phyloP scores from a whole-genome alignment of 306 rosid species.

The Vigna hirtella region DNA sequence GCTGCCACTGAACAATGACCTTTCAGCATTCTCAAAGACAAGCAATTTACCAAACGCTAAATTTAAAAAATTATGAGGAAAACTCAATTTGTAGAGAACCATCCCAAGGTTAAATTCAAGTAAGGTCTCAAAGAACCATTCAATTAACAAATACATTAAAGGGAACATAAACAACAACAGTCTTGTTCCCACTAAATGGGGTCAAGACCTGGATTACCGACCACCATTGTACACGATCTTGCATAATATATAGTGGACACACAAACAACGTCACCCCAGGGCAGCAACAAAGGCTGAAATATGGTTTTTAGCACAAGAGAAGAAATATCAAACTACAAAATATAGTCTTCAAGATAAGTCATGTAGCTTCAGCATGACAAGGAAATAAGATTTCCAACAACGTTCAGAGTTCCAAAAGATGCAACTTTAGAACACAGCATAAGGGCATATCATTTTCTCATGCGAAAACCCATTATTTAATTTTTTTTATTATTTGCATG shows the following conservation, averaged over 20 bases:
- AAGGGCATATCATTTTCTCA: background rate
- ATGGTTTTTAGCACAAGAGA: background rate
- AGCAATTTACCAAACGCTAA: background rate
- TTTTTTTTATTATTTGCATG: background rate
- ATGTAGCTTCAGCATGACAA: conserved; percentile 8
- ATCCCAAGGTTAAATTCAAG: background rate
- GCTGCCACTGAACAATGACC: background rate
- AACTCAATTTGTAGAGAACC: background rate
- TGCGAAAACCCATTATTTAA: conserved; percentile 9
- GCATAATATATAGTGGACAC: background rate
- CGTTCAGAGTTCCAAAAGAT: background rate
- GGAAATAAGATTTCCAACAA: background rate
- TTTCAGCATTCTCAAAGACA: background rate
- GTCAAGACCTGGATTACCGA: background rate
- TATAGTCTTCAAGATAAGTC: background rate
- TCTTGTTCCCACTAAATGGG: background rate
- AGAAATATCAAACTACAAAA: background rate
- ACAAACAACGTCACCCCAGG: background rate
- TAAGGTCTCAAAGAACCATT: background rate
- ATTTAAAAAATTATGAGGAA: background rate
- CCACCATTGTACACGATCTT: conserved; percentile 9
- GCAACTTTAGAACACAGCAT: conserved; percentile 8
- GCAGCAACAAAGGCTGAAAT: background rate
- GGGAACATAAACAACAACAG: background rate
- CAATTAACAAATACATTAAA: background rate